Base-by-base conservation (phyloP, 75 land plant genomes). In the Adiantum capillusveneris region DNA sequence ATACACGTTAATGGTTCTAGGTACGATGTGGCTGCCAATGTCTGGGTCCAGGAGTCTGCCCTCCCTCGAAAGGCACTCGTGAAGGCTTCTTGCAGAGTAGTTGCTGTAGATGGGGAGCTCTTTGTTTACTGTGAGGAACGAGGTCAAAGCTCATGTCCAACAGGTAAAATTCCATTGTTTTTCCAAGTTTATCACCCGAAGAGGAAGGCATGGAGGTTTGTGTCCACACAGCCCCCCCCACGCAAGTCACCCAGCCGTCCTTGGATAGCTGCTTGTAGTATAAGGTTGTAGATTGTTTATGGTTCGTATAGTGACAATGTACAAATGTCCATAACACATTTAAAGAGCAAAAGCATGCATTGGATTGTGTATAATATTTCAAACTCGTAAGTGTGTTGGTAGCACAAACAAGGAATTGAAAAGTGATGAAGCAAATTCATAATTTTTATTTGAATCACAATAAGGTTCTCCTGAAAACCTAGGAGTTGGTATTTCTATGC, bases 171-270 rank as follows among this genome's bases (percentile, higher is more conserved):
- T 26, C 36, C 62, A 1, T 25, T 87, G 30, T 58, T 63, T 37
- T 64, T 87, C 31, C 96, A 90, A 66, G 71, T 84, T 1, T 90
- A 86, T 50, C 18, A 81, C 31, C 96, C 96, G 3, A 67, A 49
- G 70, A 83, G 52, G 56, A 75, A 64, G 58, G 67, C 68, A 44
- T 90, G 96, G 96, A 78, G 92, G 43, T 68, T 58, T 20, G 46
- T 86, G 1, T 42, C 65, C 30, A 72, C 81, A 20, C 70, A 71
- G 53, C 78, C 88, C 21, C 92, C 82, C 25, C 61, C 75, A 46
- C 13, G 52, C 41, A 28, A 69, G 9, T 53, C 64, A 1, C 13
- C 75, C 0, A 75, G 75, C 62, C 67, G 78, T 36, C 75, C 70
- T 25, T 75, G 65, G 49, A 76, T 82, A 18, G 78, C 86, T 13